Conservation (phyloP, 106 monocot genomes). For the Allium fistulosum region DNA sequence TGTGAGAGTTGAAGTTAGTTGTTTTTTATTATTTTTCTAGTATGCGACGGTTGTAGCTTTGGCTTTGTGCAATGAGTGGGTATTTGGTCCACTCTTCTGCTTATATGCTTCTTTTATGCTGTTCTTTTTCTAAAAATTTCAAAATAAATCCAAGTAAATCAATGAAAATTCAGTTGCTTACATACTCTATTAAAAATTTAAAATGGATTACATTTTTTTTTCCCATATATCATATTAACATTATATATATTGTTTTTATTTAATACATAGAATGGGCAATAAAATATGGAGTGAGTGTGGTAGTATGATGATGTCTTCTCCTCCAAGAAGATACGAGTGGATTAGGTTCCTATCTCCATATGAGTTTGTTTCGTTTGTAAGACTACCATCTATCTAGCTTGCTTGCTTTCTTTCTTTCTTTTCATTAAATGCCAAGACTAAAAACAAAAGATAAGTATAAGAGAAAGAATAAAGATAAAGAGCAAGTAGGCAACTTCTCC, state of each 20-base stretch:
- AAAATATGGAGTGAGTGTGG: too few relatives aligned
- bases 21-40: neutral
- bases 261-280: too few relatives aligned
- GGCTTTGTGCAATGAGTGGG: neutral
- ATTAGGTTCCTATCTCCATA: conserved; percentile 24
- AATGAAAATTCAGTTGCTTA: too few relatives aligned
- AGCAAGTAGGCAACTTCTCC: conserved; percentile 3
- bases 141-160: too few relatives aligned
- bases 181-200: too few relatives aligned
- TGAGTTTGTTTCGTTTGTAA: conserved; percentile 28
- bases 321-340: conserved; percentile 25
- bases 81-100: too few relatives aligned
- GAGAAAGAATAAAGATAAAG: neutral
- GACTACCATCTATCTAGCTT: neutral
- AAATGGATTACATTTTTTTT: too few relatives aligned
- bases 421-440: neutral
- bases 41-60: neutral
- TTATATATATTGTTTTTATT: too few relatives aligned
- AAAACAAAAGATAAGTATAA: neutral
- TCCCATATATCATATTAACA: too few relatives aligned
- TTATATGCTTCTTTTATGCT: too few relatives aligned
- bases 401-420: neutral
- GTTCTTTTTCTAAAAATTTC: too few relatives aligned
- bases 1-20: conserved; percentile 3
- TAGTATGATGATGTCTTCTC: conserved; percentile 17